A percentile compares a stretch with the other conserved stretches of the same genome.
These are phyloP conservation scores for Heterobasidion annosum DNA, from an alignment of 1,284 basidiomycete species.

Conservation along the genomic window DNA sequence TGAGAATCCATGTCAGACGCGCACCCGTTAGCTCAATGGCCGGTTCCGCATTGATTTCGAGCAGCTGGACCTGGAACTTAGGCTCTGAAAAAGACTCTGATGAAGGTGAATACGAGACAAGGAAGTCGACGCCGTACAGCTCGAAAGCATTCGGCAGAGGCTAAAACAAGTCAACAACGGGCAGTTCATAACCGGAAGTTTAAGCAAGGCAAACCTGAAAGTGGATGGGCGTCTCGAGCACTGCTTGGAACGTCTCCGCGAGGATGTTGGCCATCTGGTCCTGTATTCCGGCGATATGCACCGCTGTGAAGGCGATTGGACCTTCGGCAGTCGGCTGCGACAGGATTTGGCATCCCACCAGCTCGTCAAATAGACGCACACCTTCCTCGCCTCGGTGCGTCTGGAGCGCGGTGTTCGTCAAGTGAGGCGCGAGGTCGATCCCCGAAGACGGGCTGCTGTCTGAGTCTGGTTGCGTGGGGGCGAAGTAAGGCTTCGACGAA, in stretches of 20 bases:
- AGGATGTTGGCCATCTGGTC: conserved; percentile 60
- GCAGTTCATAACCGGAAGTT: not conserved
- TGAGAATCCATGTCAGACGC: conserved; percentile 72
- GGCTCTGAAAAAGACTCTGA: conserved; percentile 9
- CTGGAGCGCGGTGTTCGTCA: conserved; percentile 97
- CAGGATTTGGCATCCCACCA: conserved; percentile 56
- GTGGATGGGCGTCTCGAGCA: conserved; percentile 75
- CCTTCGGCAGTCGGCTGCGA: conserved; percentile 15
- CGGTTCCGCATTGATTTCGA: conserved; percentile 94
- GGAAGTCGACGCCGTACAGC: conserved; percentile 88
- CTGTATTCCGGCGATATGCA: conserved; percentile 39
- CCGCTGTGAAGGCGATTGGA: not conserved
- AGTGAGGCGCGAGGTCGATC: conserved; percentile 67
- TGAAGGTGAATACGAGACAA: conserved; percentile 50
- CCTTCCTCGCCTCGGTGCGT: conserved; percentile 52
- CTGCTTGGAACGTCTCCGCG: conserved; percentile 81
- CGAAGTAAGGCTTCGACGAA: conserved; percentile 56
- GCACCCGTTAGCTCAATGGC: conserved; percentile 92
- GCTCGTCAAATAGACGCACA: conserved; percentile 72
- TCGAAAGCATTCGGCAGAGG: conserved; percentile 91
- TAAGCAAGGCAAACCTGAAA: conserved; percentile 53
- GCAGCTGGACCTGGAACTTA: conserved; percentile 60
- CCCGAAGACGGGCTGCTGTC: conserved; percentile 11
- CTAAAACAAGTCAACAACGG: conserved; percentile 28
- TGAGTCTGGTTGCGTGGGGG: conserved; percentile 14